Evolutionary conservation across 257 asterid species (phyloP), one percentile per base, ranked within the genome.

Genomic region (Nemophila menziesii): DNA sequence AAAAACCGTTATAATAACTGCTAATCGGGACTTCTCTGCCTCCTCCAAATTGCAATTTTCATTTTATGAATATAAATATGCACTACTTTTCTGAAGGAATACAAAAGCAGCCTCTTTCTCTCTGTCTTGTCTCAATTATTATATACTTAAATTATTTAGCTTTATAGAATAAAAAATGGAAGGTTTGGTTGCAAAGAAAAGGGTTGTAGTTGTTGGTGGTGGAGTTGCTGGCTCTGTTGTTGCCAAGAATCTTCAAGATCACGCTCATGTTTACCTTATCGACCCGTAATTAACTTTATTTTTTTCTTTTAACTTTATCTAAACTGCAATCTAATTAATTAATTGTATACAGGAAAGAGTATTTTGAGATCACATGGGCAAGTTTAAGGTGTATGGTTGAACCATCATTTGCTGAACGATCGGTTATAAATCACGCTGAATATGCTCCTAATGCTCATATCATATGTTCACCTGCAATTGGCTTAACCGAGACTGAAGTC

Each of bases 281-380:
- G 97, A 87, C 55, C 39, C 67, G 97, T 87, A 62, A 77, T n/a
- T n/a, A 84, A 19, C 21, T 33, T 22, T 57, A 40, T 3, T 27
- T 50, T 42, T n/a, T 36, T 12, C 33, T 11, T 40, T n/a, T n/a
- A n/a, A n/a, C n/a, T n/a, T n/a, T n/a, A n/a, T n/a, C n/a, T n/a
- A n/a, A n/a, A n/a, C n/a, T n/a, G n/a, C n/a, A n/a, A n/a, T n/a
- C n/a, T n/a, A n/a, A n/a, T n/a, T n/a, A n/a, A n/a, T n/a, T n/a
- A n/a, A n/a, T n/a, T n/a, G n/a, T n/a, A n/a, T 41, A 46, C 77
- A 89, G 98, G 77, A 84, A 89, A 60, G 98, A 84, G 22, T 89
- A 64, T 45, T 74, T 46, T 57, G 98, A 89, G 57, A 69, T 89
- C 39, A 44, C 87, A 5, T 89, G 98, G 98, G 74, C 96, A 63